A percentile compares a stretch with the other conserved stretches of the same genome.
Evolutionary conservation across 805 yeast species (phyloP).

Genomic region (Clavispora phyllophila): DNA sequence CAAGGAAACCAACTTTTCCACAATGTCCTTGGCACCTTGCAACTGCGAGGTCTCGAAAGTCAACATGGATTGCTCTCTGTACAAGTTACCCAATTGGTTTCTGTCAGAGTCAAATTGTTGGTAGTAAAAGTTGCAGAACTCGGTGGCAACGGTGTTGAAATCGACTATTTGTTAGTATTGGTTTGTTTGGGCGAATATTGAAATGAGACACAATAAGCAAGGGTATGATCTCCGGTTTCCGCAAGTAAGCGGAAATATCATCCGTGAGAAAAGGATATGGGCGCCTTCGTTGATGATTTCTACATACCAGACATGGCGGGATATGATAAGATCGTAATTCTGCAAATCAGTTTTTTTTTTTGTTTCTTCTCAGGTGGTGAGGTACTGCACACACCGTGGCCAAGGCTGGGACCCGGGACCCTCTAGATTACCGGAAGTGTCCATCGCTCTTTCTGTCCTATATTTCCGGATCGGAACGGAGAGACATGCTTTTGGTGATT

Average conservation of each 20-base stretch:
- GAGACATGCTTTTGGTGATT: too few relatives aligned
- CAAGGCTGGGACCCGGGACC: too few relatives aligned
- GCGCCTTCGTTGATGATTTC: neutral
- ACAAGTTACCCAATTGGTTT: conserved; percentile 84
- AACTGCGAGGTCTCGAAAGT: conserved; percentile 92
- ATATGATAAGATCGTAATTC: neutral
- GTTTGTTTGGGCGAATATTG: conserved; percentile 2
- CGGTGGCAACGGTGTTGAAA: conserved; percentile 50
- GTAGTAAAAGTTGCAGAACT: conserved; percentile 92
- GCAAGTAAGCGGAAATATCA: too few relatives aligned
- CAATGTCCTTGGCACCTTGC: conserved; percentile 90
- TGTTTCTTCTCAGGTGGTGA: neutral
- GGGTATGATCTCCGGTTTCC: too few relatives aligned
- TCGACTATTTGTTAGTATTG: conserved; percentile 27
- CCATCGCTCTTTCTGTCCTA: too few relatives aligned
- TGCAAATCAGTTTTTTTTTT: neutral
- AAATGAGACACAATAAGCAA: too few relatives aligned
- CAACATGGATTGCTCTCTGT: conserved; percentile 96
- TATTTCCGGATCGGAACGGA: too few relatives aligned
- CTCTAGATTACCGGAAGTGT: too few relatives aligned
- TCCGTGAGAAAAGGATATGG: too few relatives aligned
- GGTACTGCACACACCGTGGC: neutral
- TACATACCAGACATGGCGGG: conserved; percentile 28
- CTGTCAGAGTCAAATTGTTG: conserved; percentile 92
- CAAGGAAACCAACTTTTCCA: conserved; percentile 82